These are phyloP conservation scores for Pythium brachiatum DNA, from an alignment of 352 stramenopile genomes.

Conservation along the genomic window DNA sequence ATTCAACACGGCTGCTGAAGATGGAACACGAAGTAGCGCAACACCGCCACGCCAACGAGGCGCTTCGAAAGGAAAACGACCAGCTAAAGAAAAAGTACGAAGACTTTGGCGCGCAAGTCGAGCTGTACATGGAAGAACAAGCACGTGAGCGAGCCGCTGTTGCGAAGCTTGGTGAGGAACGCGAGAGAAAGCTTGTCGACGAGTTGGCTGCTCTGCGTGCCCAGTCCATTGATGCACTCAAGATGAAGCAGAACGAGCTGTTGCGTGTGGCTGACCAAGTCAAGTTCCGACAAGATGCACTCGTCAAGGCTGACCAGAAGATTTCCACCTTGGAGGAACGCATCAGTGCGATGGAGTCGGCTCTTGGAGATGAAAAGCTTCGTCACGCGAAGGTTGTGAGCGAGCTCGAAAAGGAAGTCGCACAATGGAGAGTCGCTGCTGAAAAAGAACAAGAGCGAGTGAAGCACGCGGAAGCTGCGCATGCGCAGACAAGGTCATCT, in stretches of 20 bases:
- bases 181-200: constrained; percentile 31
- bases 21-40: constrained; percentile 50
- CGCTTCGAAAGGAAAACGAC: constrained; percentile 50
- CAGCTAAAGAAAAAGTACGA: constrained; percentile 63
- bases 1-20: constrained; percentile 41
- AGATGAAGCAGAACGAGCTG: constrained; percentile 56
- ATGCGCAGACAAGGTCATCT: constrained; percentile 35
- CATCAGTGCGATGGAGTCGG: constrained; percentile 26
- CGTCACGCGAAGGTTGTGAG: constrained; percentile 32
- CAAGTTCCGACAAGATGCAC: constrained; percentile 55
- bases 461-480: constrained; percentile 21
- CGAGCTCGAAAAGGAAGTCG: constrained; percentile 55
- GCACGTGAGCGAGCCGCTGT: constrained; percentile 18
- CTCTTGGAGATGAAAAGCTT: constrained; percentile 47
- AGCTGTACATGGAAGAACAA: constrained; percentile 75
- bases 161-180: constrained; percentile 29
- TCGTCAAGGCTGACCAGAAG: constrained; percentile 52
- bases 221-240: constrained; percentile 42
- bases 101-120: constrained; percentile 70
- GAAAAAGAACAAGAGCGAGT: constrained; percentile 57
- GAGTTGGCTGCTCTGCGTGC: constrained; percentile 36
- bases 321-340: constrained; percentile 40
- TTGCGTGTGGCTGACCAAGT: constrained; percentile 47
- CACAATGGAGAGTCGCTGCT: constrained; percentile 37
- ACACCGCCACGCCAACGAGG: constrained; percentile 29